Evolutionary conservation across 176 grass and related monocot species (phyloP), one percentile per base, ranked within the genome.

Genomic region (Ampelocalamus luodianensis): DNA sequence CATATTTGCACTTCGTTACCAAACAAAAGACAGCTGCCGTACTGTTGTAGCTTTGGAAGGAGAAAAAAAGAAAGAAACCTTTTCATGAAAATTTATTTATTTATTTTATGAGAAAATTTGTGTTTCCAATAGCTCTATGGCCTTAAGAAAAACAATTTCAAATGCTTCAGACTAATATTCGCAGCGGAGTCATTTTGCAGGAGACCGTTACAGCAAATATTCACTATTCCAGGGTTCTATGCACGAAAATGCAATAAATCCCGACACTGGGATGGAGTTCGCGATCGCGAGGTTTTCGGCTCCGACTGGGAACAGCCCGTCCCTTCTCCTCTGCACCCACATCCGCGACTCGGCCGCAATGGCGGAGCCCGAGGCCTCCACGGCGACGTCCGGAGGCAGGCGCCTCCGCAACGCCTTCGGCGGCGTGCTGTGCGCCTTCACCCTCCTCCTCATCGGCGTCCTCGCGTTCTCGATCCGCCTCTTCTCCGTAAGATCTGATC

Each of bases 381-480:
- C 63, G 79, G 70, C 69, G 38, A 70, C 63, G 56, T 45, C 61
- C 58, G 56, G 71, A 10, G 90, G 70, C 53, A 80, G 89, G 23
- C 76, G 86, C 56, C 92, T 99, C 23, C 86, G 97, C 80, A 94
- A 96, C 92, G 97, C 92, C 23, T 94, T 96, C 74, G 97, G 97
- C 1, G 71, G 91, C 29, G 97, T 99, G 56, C 88, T 99, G 8
- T 87, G 90, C 75, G 86, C 90, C 72, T 90, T 99, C 79, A 94
- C 94, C 26, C 97, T 99, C 51, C 54, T 99, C 81, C 88, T 99
- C 63, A 96, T 99, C 83, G 93, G 97, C 62, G 90, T 94, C 58
- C 82, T 99, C 76, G 97, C 93, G 40, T 99, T 99, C 93, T 92
- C 97, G 82, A 99, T 99, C 93, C 97, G 97, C 48, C 82, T 99